Base-by-base conservation (phyloP, 768 basidiomycete genomes). In the Termitomyces heimii region DNA sequence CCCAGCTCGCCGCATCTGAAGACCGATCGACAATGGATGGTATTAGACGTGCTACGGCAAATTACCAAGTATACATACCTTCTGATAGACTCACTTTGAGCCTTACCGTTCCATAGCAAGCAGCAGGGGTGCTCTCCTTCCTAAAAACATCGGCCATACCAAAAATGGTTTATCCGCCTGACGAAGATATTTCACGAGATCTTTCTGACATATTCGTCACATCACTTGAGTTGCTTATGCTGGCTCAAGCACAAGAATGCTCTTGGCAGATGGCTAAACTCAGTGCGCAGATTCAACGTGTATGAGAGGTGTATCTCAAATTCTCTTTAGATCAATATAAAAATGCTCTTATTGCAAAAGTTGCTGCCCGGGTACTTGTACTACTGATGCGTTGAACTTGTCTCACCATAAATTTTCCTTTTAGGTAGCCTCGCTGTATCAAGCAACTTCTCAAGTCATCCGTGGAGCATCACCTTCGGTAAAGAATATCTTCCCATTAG, bases 211-310 rank as follows among this genome's bases (percentile, higher is more conserved):
- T 81, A 0, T 86, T 88, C 62, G 65, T 91, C 24, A 76, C 75
- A 47, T 77, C 83, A 28, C 66, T 97, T 43, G 84, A 91, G 66
- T 81, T 72, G 61, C 79, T 98, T 55, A 88, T 93, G 83, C 79
- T 95, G 5, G 94, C 94, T 0, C 93, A 98, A 70, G 95, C 94
- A 1, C 96, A 98, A 63, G 97, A 99, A 73, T 96, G 92, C 67
- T 92, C 86, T 42, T 98, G 95, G 95, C 94, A 96, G 67, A 82
- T 88, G 62, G 94, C 94, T 16, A 86, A 88, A 66, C 72, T 91
- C 57, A 90, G 94, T 92, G 63, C 63, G 78, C 59, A 31, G n/a
- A 20, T 40, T 44, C 20, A 44, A 52, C n/a, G 22, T 56, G 9
- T 4, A 49, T 54, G 28, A 61, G 34, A n/a, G 20, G 26, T 54